These are phyloP conservation scores for Calonectria naviculata DNA, from an alignment of 2,329 filamentous ascomycete genomes.

Conservation along the genomic window DNA sequence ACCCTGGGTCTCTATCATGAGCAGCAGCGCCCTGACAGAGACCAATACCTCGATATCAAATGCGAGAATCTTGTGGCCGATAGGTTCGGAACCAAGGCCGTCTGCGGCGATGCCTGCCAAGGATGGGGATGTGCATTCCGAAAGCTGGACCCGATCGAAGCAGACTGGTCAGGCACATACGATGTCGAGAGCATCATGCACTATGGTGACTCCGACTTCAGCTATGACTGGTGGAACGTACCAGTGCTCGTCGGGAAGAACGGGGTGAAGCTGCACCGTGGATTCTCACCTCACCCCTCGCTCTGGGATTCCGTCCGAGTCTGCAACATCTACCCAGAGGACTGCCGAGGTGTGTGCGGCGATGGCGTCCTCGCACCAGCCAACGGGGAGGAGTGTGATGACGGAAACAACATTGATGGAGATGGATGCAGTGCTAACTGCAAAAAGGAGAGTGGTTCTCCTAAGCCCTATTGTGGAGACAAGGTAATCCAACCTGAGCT, in stretches of 20 bases:
- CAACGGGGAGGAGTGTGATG: conserved; percentile 8
- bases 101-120: neutral
- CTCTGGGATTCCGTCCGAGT: conserved; percentile 1
- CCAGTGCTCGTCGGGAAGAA: neutral
- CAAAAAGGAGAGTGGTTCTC: neutral
- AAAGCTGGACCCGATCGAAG: neutral
- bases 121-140: conserved; percentile 1
- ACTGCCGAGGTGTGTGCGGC: conserved; percentile 2
- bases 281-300: neutral
- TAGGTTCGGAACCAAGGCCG: neutral
- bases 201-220: neutral
- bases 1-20: neutral
- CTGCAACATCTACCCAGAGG: neutral
- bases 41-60: neutral
- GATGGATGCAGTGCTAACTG: neutral
- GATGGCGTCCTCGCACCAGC: conserved; percentile 2
- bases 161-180: neutral
- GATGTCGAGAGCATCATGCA: conserved; percentile 8
- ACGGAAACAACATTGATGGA: neutral
- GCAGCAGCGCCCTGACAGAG: neutral
- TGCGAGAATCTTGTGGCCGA: neutral
- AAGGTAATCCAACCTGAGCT: neutral
- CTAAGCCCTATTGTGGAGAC: neutral
- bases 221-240: neutral
- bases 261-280: neutral